Percentiles rank a stretch among this genome's conserved stretches.
phyloP scores from a whole-genome alignment of 345 rosid species.

The Hevea brasiliensis region DNA sequence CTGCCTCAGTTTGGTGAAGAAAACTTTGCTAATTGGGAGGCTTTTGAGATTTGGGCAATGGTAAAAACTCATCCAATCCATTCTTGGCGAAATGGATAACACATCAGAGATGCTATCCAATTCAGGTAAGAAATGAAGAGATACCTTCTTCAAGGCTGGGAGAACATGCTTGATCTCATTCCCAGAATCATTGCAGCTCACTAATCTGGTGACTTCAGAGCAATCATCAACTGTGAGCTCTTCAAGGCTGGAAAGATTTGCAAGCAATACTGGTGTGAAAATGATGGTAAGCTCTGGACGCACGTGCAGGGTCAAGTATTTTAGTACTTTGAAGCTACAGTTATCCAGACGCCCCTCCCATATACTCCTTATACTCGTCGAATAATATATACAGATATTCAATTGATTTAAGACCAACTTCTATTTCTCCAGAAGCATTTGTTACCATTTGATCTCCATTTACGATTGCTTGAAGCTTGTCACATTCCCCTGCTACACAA shows the following conservation, averaged over 20 bases:
- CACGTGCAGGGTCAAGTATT: neutral
- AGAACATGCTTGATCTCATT: neutral
- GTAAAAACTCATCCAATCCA: neutral
- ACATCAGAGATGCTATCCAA: constrained; percentile 2
- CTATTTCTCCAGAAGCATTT: neutral
- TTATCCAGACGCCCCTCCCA: neutral
- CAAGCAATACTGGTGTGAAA: constrained; percentile 13
- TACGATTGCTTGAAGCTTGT: constrained; percentile 14
- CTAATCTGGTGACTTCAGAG: neutral
- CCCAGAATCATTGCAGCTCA: neutral
- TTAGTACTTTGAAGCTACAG: neutral
- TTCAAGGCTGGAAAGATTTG: constrained; percentile 15
- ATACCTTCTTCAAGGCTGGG: constrained; percentile 8
- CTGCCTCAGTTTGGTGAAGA: neutral
- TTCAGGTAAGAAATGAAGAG: constrained; percentile 15
- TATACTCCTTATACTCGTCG: constrained; percentile 15
- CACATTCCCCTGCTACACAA: constrained; percentile 34
- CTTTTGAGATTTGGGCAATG: neutral
- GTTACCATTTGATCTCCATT: constrained; percentile 18
- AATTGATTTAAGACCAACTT: constrained; percentile 8
- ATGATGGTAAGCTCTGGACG: constrained; percentile 2
- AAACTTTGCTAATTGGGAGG: neutral
- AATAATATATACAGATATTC: constrained; percentile 21
- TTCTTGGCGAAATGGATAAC: neutral
- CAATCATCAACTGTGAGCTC: constrained; percentile 24